A percentile compares a stretch with the other conserved stretches of the same genome.
These are phyloP conservation scores for Fusarium musae DNA, from an alignment of 2,329 filamentous ascomycete genomes.

Conservation along the genomic window DNA sequence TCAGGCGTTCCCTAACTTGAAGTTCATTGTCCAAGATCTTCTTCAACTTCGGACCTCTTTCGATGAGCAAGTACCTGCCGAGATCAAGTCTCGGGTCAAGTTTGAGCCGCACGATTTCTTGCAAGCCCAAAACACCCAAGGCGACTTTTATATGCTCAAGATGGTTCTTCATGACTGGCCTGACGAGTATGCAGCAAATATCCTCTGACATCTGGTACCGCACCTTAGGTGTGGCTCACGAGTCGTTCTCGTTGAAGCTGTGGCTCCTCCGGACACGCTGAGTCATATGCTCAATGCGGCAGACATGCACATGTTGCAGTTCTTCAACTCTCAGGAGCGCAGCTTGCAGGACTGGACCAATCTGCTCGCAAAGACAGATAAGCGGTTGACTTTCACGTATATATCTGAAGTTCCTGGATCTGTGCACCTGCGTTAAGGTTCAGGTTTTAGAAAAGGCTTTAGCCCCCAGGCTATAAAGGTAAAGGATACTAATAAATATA, in stretches of 20 bases:
- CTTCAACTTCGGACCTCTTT: constrained; percentile 46
- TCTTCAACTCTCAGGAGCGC: constrained; percentile 54
- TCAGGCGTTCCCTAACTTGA: constrained; percentile 36
- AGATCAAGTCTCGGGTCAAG: constrained; percentile 47
- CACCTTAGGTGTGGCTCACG: constrained; percentile 56
- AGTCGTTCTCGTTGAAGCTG: constrained; percentile 51
- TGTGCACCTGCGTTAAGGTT: too few relatives aligned
- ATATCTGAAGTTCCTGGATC: constrained; percentile 2
- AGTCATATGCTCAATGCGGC: constrained; percentile 2
- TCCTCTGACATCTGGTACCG: constrained; percentile 55
- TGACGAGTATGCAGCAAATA: constrained; percentile 53
- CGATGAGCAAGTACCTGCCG: constrained; percentile 8
- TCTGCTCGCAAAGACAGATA: constrained; percentile 21
- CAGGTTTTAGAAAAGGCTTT: too few relatives aligned
- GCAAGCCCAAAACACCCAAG: constrained; percentile 50
- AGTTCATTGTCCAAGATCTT: constrained; percentile 63
- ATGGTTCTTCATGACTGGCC: constrained; percentile 66
- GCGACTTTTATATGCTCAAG: constrained; percentile 63
- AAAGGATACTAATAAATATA: too few relatives aligned
- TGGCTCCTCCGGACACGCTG: constrained; percentile 37
- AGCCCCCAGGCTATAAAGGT: too few relatives aligned
- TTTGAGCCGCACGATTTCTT: constrained; percentile 54
- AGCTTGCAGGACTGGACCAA: constrained; percentile 17
- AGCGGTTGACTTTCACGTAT: constrained; percentile 20
- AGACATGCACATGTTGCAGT: constrained; percentile 59